A percentile compares a stretch with the other conserved stretches of the same genome.
phyloP scores from a whole-genome alignment of 345 rosid genomes.

The Moricandia arvensis region DNA sequence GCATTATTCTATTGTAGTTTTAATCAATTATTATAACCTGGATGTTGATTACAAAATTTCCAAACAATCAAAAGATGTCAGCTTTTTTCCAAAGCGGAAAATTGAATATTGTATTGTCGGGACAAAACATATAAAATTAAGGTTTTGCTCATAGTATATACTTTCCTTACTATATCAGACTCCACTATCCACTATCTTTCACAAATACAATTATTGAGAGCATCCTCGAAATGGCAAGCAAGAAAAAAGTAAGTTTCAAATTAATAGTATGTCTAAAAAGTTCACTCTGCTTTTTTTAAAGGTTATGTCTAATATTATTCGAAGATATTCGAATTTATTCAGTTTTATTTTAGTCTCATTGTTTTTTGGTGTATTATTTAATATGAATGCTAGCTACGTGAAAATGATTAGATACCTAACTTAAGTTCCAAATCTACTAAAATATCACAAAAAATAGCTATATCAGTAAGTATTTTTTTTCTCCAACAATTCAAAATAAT shows the following conservation, averaged over 20 bases:
- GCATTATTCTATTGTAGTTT: constrained; percentile 10
- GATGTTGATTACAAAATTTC: constrained; percentile 24
- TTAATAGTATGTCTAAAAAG: constrained; percentile 7
- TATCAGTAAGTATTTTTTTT: neutral
- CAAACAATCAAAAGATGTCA: constrained; percentile 14
- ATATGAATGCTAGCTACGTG: neutral
- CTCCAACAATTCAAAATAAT: neutral
- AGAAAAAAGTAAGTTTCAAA: neutral
- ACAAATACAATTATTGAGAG: constrained; percentile 35
- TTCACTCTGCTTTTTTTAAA: constrained; percentile 7
- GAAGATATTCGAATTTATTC: neutral
- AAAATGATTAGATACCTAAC: neutral
- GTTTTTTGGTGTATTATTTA: neutral
- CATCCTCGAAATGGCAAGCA: constrained; percentile 31
- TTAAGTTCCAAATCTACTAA: neutral
- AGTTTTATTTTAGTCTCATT: neutral
- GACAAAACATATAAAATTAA: constrained; percentile 19
- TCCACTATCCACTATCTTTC: constrained; percentile 34
- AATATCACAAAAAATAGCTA: neutral
- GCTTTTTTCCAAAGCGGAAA: constrained; percentile 18
- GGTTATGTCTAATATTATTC: constrained; percentile 7
- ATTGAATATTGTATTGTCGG: constrained; percentile 3
- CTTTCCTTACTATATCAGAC: constrained; percentile 29
- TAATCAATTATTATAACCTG: constrained; percentile 8
- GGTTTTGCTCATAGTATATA: constrained; percentile 25